Percentiles rank a stretch among this genome's conserved stretches.
phyloP scores from a whole-genome alignment of 2,329 filamentous ascomycete genomes.

The Sclerotinia sclerotiorum region DNA sequence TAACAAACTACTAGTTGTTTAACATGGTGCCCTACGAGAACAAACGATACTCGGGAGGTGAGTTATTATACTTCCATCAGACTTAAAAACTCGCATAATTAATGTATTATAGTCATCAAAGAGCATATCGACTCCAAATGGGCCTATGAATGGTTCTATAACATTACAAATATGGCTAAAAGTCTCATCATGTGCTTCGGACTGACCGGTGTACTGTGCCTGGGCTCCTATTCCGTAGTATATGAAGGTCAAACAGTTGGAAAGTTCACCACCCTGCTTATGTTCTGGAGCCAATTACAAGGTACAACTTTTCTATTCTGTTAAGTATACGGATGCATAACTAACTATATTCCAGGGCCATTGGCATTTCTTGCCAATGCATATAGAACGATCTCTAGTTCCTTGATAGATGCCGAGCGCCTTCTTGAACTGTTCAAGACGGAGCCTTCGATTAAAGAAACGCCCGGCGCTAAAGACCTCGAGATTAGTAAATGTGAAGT shows the following conservation, averaged over 20 bases:
- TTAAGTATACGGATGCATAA: slow-evolving; percentile 4
- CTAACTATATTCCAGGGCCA: slow-evolving; percentile 35
- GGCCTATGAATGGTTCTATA: slow-evolving; percentile 41
- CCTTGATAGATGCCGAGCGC: slow-evolving; percentile 65
- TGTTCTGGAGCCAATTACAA: slow-evolving; percentile 60
- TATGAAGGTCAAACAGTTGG: slow-evolving; percentile 53
- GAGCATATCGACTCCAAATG: slow-evolving; percentile 42
- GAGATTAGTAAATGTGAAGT: slow-evolving; percentile 43
- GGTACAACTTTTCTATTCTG: slow-evolving; percentile 37
- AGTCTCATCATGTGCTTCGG: slow-evolving; percentile 51
- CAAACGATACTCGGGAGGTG: slow-evolving; percentile 47
- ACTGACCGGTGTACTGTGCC: slow-evolving; percentile 45
- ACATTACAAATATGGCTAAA: slow-evolving; percentile 52
- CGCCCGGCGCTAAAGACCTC: slow-evolving; percentile 47
- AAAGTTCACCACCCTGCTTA: slow-evolving; percentile 62
- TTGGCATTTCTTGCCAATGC: slow-evolving; percentile 45
- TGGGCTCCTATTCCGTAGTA: slow-evolving; percentile 36
- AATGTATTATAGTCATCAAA: slow-evolving; percentile 39
- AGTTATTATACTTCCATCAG: slow-evolving; percentile 4
- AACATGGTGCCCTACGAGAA: slow-evolving; percentile 56
- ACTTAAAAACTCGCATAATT: neutral
- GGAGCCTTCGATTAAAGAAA: slow-evolving; percentile 55
- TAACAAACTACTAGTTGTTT: slow-evolving; percentile 44
- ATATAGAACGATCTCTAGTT: slow-evolving; percentile 50
- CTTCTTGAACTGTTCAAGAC: slow-evolving; percentile 57